A percentile compares a stretch with the other conserved stretches of the same genome.
Evolutionary conservation across 805 yeast species (phyloP).

Genomic region (Wickerhamiella domercqiae): DNA sequence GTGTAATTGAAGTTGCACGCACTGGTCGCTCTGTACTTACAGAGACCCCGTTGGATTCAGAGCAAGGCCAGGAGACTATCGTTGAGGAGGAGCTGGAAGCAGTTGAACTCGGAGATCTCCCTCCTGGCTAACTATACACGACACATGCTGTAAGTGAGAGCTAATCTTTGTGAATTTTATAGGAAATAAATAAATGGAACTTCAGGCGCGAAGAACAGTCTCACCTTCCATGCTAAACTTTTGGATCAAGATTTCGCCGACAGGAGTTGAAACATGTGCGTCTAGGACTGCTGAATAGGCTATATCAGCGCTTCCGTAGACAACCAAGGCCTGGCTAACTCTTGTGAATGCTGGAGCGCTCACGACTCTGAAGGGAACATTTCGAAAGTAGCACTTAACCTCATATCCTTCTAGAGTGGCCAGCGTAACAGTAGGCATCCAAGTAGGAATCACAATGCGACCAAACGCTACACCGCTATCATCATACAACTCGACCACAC

Average conservation of each 20-base stretch:
- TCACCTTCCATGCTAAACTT: slow-evolving; percentile 8
- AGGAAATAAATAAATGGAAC: too few species aligned
- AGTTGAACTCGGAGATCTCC: slow-evolving; percentile 59
- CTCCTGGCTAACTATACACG: slow-evolving; percentile 73
- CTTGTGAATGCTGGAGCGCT: slow-evolving; percentile 29
- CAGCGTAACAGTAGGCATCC: slow-evolving; percentile 30
- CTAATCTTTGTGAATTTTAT: not conserved
- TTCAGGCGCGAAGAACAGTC: slow-evolving; percentile 8
- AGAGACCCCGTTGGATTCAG: slow-evolving; percentile 69
- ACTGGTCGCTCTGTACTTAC: slow-evolving; percentile 98
- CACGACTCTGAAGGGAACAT: slow-evolving; percentile 30
- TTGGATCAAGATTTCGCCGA: slow-evolving; percentile 7
- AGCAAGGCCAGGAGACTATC: slow-evolving; percentile 25
- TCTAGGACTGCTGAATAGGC: slow-evolving; percentile 28
- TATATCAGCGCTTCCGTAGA: slow-evolving; percentile 27
- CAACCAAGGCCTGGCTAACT: slow-evolving; percentile 30
- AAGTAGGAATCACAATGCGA: slow-evolving; percentile 29
- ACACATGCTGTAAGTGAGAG: not conserved
- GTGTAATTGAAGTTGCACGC: slow-evolving; percentile 89
- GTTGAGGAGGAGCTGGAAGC: slow-evolving; percentile 36
- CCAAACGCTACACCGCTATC: slow-evolving; percentile 28
- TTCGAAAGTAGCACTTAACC: slow-evolving; percentile 28
- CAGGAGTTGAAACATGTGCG: slow-evolving; percentile 10
- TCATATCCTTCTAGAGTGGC: slow-evolving; percentile 20
- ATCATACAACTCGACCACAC: slow-evolving; percentile 29